Conservation (phyloP, 176 grass and related monocot genomes). For the Aegilops tauschii region DNA sequence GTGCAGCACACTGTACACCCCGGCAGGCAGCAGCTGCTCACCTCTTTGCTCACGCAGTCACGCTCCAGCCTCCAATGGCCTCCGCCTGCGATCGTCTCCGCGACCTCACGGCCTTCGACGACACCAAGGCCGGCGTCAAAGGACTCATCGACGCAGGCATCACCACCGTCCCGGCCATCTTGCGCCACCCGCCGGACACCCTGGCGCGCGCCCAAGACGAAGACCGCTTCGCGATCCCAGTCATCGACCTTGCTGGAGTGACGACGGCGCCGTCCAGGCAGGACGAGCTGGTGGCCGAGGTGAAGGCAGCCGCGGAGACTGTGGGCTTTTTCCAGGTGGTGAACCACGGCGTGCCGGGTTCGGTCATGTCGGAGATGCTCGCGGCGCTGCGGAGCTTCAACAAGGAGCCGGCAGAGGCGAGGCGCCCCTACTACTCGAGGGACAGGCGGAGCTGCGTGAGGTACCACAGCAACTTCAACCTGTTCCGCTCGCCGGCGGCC, state of each 20-base stretch:
- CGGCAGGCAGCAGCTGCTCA: no score
- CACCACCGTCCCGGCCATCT: neutral
- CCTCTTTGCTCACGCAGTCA: no score
- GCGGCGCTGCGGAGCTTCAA: neutral
- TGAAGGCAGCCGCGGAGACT: neutral
- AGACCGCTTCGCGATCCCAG: neutral
- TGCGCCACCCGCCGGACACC: neutral
- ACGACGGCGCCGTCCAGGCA: neutral
- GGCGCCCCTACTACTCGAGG: neutral
- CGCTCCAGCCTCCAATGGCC: neutral
- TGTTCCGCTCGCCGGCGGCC: conserved; percentile 39
- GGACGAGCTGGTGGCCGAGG: neutral
- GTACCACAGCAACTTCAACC: conserved; percentile 46
- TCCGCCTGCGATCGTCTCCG: neutral
- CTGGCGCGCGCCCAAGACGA: neutral
- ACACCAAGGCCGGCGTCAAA: neutral
- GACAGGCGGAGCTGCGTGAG: neutral
- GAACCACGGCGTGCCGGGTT: neutral
- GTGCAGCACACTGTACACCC: no score
- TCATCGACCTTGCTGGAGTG: neutral
- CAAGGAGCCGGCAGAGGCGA: neutral
- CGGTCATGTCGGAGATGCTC: neutral
- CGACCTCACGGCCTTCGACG: neutral
- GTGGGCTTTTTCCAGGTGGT: neutral
- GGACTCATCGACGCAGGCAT: neutral